Percentiles rank a stretch among this genome's conserved stretches.
phyloP scores from a whole-genome alignment of 805 yeast genomes.

The Kluyveromyces aestuarii region DNA sequence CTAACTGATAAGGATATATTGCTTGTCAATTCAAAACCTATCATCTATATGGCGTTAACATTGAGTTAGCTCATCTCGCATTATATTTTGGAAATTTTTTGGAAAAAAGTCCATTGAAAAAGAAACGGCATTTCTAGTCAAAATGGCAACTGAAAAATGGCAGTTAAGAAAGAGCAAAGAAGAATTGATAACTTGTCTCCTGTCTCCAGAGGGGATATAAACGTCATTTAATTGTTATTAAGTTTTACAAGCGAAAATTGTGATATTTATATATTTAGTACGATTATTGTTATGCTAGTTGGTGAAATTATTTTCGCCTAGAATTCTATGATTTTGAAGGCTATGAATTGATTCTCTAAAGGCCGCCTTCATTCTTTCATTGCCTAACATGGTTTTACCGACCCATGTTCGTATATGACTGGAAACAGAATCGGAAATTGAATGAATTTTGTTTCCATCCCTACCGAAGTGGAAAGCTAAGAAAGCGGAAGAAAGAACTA shows the following conservation, averaged over 20 bases:
- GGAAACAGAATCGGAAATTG: slow-evolving; percentile 26
- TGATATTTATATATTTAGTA: too few relatives aligned
- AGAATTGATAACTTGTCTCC: too few relatives aligned
- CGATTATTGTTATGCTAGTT: not conserved
- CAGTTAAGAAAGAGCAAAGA: not conserved
- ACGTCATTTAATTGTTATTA: too few relatives aligned
- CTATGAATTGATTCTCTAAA: slow-evolving; percentile 27
- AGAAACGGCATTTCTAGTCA: not conserved
- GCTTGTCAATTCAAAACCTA: not conserved
- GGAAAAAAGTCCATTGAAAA: not conserved
- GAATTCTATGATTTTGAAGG: slow-evolving; percentile 13
- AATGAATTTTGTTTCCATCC: slow-evolving; percentile 25
- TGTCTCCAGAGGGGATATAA: too few relatives aligned
- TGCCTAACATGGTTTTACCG: slow-evolving; percentile 45
- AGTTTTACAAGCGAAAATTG: too few relatives aligned
- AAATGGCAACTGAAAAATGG: not conserved
- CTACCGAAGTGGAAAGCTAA: slow-evolving; percentile 31
- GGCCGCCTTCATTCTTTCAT: slow-evolving; percentile 39
- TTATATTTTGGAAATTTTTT: not conserved
- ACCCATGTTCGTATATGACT: slow-evolving; percentile 35
- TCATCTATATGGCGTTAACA: not conserved
- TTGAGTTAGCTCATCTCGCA: not conserved
- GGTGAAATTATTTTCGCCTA: not conserved
- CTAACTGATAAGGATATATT: not conserved
- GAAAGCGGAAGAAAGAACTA: slow-evolving; percentile 43